Evolutionary conservation across 306 rosid species (phyloP).

Genomic region (Trifolium fragiferum): DNA sequence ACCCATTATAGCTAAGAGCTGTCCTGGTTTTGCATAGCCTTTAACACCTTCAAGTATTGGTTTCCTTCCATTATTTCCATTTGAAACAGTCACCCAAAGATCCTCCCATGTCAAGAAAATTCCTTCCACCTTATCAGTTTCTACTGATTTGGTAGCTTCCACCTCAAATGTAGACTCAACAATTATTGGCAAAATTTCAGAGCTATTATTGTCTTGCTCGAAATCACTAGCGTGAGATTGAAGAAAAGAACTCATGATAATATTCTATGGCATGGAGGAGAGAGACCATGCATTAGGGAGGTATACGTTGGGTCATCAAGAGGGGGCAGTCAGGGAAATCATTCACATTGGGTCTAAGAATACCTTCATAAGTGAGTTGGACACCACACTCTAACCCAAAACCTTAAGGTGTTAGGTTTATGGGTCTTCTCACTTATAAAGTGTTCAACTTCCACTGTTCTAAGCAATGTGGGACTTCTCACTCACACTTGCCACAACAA

Average conservation of each 20-base stretch:
- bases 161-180: slow-evolving; percentile 32
- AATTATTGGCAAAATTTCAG: slow-evolving; percentile 16
- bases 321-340: too few relatives aligned
- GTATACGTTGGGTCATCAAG: too few relatives aligned
- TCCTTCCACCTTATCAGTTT: slow-evolving; percentile 23
- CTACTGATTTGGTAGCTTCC: slow-evolving; percentile 23
- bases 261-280: neutral
- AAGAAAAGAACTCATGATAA: slow-evolving; percentile 26
- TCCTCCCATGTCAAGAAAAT: slow-evolving; percentile 60
- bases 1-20: slow-evolving; percentile 59
- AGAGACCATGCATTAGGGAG: too few relatives aligned
- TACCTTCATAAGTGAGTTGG: too few relatives aligned
- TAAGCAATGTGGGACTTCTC: too few relatives aligned
- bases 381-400: too few relatives aligned
- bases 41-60: slow-evolving; percentile 54
- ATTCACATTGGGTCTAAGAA: too few relatives aligned
- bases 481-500: too few relatives aligned
- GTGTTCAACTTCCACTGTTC: too few relatives aligned
- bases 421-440: too few relatives aligned
- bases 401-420: too few relatives aligned
- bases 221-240: slow-evolving; percentile 26
- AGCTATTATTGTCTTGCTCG: slow-evolving; percentile 27
- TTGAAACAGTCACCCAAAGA: slow-evolving; percentile 52
- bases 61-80: slow-evolving; percentile 18
- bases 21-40: slow-evolving; percentile 60